Evolutionary conservation across 352 stramenopile genomes (phyloP).

Genomic region (Phytophthora podocarpi): DNA sequence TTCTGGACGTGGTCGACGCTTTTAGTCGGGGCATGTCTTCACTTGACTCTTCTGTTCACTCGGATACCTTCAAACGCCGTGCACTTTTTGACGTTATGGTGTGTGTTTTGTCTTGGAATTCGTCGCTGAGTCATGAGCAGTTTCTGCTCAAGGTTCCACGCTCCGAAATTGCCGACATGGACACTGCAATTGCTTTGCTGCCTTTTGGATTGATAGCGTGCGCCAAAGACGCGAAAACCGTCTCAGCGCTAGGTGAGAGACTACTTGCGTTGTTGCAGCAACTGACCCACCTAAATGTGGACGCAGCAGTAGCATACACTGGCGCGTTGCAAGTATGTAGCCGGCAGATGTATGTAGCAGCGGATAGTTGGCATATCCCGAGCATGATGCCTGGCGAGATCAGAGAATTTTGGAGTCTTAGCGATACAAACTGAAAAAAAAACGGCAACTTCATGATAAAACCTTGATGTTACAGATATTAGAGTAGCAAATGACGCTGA

Average conservation of each 20-base stretch:
- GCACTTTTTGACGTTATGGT: constrained; percentile 30
- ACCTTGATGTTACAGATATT: too few relatives aligned
- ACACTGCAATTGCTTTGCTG: constrained; percentile 12
- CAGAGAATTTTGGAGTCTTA: constrained; percentile 35
- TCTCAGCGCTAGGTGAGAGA: constrained; percentile 27
- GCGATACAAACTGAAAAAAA: not conserved
- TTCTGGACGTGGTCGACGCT: constrained; percentile 41
- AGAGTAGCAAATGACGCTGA: too few relatives aligned
- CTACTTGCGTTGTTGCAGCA: constrained; percentile 23
- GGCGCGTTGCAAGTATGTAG: constrained; percentile 17
- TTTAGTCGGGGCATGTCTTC: constrained; percentile 28
- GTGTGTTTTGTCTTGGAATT: constrained; percentile 32
- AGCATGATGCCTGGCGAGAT: constrained; percentile 17
- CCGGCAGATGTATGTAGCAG: constrained; percentile 31
- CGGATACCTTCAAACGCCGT: constrained; percentile 21
- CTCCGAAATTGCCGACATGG: not conserved
- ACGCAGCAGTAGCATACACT: constrained; percentile 14
- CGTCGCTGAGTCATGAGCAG: constrained; percentile 24
- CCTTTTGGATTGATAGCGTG: constrained; percentile 34
- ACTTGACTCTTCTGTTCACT: constrained; percentile 7
- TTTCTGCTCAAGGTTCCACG: constrained; percentile 11
- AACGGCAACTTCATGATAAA: not conserved
- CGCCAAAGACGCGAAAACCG: constrained; percentile 17
- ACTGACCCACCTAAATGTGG: not conserved
- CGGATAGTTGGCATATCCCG: constrained; percentile 20